Base-by-base conservation (phyloP, 805 yeast species). In the Blastobotrys parvus region DNA sequence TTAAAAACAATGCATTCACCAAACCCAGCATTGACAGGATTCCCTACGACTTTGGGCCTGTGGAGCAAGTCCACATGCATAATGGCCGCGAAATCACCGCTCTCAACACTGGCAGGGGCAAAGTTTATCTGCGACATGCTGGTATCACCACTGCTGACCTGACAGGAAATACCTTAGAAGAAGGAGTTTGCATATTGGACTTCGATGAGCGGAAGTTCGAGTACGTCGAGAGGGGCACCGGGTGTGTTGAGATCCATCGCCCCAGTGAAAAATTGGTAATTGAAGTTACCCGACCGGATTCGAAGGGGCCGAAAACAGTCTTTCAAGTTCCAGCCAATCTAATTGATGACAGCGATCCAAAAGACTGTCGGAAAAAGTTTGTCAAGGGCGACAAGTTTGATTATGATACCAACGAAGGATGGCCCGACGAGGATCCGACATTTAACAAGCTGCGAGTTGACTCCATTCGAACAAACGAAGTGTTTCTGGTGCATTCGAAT, bases 141-240 rank as follows among this genome's bases (percentile, higher is more conserved):
- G 20, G 20, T 15, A 17, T 27, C 25, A 15, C 32, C 11, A 29
- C 4, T 29, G 32, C 11, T 4, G 11, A 13, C 15, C 4, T 13
- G 11, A 4, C 11, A 4, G 16, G 32, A 29, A 16, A 16, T 13
- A 29, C 18, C 27, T 6, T 15, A 11, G 5, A 8, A 17, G 37
- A 34, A 19, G 37, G 37, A 6, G 23, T 34, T 3, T 34, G 37
- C n/a, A 19, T 34, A 6, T 34, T 34, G 25, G 37, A 34, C n/a
- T 17, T 34, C n/a, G 20, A 34, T 13, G 37, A 34, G 25, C 22
- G 37, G n/a, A 34, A 10, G n/a, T 34, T 34, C n/a, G 21, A 34
- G 19, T 34, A 18, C 37, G n/a, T 34, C n/a, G 23, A 34, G n/a
- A 34, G 27, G 5, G 20, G 25, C 13, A 15, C n/a, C 16, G 18